Evolutionary conservation across 345 rosid species (phyloP).

Genomic region (Acer negundo): DNA sequence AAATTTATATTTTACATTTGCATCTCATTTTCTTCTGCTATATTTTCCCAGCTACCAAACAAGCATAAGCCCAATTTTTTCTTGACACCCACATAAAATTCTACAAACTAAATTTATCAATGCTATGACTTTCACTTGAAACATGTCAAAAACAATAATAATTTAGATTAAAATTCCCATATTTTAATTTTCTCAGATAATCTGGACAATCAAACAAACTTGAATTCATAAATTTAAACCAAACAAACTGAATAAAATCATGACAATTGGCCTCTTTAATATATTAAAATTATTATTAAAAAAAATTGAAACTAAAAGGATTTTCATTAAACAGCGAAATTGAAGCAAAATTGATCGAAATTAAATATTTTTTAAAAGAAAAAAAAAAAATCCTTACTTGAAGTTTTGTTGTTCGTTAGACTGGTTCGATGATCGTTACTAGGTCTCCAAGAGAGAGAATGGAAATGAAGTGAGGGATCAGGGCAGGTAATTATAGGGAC

Average conservation of each 20-base stretch:
- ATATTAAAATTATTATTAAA: not conserved
- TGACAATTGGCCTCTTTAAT: not conserved
- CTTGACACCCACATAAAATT: constrained; percentile 2
- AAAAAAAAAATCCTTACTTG: constrained; percentile 27
- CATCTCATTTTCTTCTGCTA: not conserved
- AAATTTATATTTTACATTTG: not conserved
- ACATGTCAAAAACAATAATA: not conserved
- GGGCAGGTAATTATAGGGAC: constrained; percentile 34
- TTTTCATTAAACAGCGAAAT: not conserved
- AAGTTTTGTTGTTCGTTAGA: constrained; percentile 6
- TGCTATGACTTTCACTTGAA: not conserved
- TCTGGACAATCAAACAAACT: constrained; percentile 18
- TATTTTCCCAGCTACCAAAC: constrained; percentile 21
- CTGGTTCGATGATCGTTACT: constrained; percentile 25
- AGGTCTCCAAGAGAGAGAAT: constrained; percentile 1
- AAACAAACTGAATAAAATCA: not conserved
- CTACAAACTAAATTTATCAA: not conserved
- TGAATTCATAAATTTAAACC: constrained; percentile 2
- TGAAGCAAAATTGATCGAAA: not conserved
- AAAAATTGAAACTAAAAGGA: not conserved
- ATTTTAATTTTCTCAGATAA: not conserved
- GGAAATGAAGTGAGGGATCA: constrained; percentile 31
- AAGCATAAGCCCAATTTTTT: constrained; percentile 7
- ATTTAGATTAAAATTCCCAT: not conserved
- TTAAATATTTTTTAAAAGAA: not conserved